A percentile compares a stretch with the other conserved stretches of the same genome.
Conservation (phyloP, 2,329 filamentous ascomycete species). For the Ampelomyces quisqualis region DNA sequence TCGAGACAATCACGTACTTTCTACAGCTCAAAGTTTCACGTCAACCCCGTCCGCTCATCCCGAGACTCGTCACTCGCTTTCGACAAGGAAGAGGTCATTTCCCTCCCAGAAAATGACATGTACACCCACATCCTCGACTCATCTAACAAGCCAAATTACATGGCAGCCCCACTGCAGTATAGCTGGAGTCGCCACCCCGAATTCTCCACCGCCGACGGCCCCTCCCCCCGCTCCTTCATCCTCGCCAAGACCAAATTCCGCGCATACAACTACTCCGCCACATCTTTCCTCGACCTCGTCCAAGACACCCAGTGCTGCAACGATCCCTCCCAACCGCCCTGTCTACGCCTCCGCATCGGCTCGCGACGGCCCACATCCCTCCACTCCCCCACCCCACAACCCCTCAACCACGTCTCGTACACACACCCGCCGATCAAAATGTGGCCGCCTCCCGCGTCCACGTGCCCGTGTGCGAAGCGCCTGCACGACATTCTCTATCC, state of each 20-base stretch:
- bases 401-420: slow-evolving; percentile 21
- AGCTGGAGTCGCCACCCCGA: slow-evolving; percentile 53
- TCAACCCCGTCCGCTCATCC: slow-evolving; percentile 29
- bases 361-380: slow-evolving; percentile 45
- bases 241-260: slow-evolving; percentile 57
- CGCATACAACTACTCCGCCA: slow-evolving; percentile 56
- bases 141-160: slow-evolving; percentile 44
- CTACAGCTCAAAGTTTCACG: slow-evolving; percentile 60
- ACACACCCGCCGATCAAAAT: slow-evolving; percentile 32
- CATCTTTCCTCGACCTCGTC: slow-evolving; percentile 62
- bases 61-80: slow-evolving; percentile 6
- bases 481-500: slow-evolving; percentile 41
- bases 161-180: slow-evolving; percentile 40
- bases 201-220: slow-evolving; percentile 50
- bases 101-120: slow-evolving; percentile 34
- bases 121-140: slow-evolving; percentile 28
- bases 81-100: slow-evolving; percentile 6
- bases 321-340: slow-evolving; percentile 30
- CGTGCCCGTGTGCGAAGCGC: slow-evolving; percentile 30
- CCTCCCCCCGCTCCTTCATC: slow-evolving; percentile 48
- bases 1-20: slow-evolving; percentile 65
- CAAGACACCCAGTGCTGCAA: slow-evolving; percentile 50
- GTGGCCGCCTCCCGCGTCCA: slow-evolving; percentile 37
- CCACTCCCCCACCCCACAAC: too few relatives aligned
- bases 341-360: slow-evolving; percentile 55